Evolutionary conservation across 208 protist genomes (phyloP).

Genomic region (Crithidia fasciculata): DNA sequence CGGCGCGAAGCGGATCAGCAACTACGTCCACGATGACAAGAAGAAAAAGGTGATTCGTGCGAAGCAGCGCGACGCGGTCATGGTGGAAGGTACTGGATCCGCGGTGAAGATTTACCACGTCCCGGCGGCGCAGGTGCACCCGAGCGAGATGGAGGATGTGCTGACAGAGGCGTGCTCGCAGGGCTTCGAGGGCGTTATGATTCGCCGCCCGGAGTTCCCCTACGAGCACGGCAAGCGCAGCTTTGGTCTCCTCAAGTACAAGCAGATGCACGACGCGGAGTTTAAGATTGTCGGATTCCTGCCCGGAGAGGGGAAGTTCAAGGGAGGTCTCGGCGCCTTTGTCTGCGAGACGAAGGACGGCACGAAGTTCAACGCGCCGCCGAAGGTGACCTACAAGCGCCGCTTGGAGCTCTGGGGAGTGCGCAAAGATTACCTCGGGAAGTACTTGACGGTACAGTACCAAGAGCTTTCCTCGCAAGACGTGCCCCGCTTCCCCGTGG

Average conservation of each 20-base stretch:
- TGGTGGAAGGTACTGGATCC: slow-evolving; percentile 25
- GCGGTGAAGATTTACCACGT: slow-evolving; percentile 80
- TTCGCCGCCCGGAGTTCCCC: slow-evolving; percentile 80
- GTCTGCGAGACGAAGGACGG: slow-evolving; percentile 85
- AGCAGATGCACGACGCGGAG: slow-evolving; percentile 91
- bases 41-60: slow-evolving; percentile 79
- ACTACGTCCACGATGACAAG: slow-evolving; percentile 81
- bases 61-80: slow-evolving; percentile 22
- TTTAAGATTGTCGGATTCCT: slow-evolving; percentile 88
- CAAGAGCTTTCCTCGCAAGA: slow-evolving; percentile 86
- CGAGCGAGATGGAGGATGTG: slow-evolving; percentile 83
- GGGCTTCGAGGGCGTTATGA: slow-evolving; percentile 91
- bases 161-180: slow-evolving; percentile 83
- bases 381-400: slow-evolving; percentile 64
- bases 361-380: slow-evolving; percentile 74
- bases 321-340: slow-evolving; percentile 84
- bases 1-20: slow-evolving; percentile 84
- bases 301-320: slow-evolving; percentile 86
- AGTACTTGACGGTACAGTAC: slow-evolving; percentile 89
- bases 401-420: slow-evolving; percentile 69
- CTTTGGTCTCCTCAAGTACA: slow-evolving; percentile 91
- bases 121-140: slow-evolving; percentile 71
- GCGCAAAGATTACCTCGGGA: slow-evolving; percentile 64
- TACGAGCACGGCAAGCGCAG: slow-evolving; percentile 92
- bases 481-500: slow-evolving; percentile 89